phyloP scores from a whole-genome alignment of 2,329 filamentous ascomycete genomes.

The Fusarium nelsonii region DNA sequence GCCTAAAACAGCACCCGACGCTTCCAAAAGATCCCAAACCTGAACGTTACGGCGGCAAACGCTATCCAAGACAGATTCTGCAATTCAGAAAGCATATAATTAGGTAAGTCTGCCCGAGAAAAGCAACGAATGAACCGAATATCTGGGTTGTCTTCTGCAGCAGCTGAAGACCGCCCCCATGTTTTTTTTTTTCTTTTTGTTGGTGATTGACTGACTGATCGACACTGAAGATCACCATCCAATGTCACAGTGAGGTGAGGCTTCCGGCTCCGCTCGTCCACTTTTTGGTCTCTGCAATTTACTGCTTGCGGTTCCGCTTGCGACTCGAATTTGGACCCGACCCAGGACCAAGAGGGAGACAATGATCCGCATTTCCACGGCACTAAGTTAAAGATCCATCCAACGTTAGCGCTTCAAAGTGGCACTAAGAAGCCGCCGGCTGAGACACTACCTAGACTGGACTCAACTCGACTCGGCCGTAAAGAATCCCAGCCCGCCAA shows the following conservation, averaged over 20 bases:
- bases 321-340: not conserved
- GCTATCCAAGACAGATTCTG: not conserved
- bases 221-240: slow-evolving; percentile 2
- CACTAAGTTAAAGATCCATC: not conserved
- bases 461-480: not conserved
- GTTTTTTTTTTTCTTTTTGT: not conserved
- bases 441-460: not conserved
- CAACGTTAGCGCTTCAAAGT: slow-evolving; percentile 3
- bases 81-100: not conserved
- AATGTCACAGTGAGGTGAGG: not conserved
- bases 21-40: not conserved
- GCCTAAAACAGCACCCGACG: not conserved
- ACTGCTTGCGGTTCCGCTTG: slow-evolving; percentile 29
- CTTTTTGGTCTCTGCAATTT: slow-evolving; percentile 15
- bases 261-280: slow-evolving; percentile 14
- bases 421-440: slow-evolving; percentile 1
- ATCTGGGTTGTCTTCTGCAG: no score
- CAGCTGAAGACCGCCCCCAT: slow-evolving; percentile 1
- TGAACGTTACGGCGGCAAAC: slow-evolving; percentile 1
- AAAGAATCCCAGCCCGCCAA: not conserved
- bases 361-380: slow-evolving; percentile 9
- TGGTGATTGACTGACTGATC: slow-evolving; percentile 18
- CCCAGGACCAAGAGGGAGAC: no score
- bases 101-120: not conserved
- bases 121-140: not conserved